Base-by-base conservation (phyloP, 306 rosid genomes). In the Spatholobus suberectus region DNA sequence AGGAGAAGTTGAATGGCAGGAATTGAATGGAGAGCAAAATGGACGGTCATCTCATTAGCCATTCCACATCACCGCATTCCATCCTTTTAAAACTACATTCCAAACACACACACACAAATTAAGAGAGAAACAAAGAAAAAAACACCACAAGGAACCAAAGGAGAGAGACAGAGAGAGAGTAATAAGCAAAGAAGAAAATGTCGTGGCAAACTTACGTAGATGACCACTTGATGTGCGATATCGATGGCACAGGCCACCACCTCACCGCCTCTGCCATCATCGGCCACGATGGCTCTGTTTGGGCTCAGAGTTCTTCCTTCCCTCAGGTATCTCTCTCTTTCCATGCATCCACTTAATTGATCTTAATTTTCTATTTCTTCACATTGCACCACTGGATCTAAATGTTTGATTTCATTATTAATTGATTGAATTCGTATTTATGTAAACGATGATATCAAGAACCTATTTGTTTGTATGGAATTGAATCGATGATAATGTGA, bases 191-290 rank as follows among this genome's bases (percentile, higher is more conserved):
- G 38, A 52, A 34, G 6, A 86, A 32, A 77, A 95, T 95, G 98
- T 95, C 98, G 86, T 95, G 97, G 98, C 97, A 95, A 84, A 83
- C 98, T 1, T 95, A 95, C 49, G 98, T 95, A 1, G 98, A 95
- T 73, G 98, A 95, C 0, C 98, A 95, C 79, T 87, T 95, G 97
- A 91, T 95, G 97, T 95, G 98, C 80, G 98, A 95, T 68, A 89
- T 90, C 13, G 98, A 94, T 1, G 97, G 95, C 82, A 86, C 89
- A 0, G 95, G 97, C 44, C 92, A 92, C 21, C 90, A 86, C 51
- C 98, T 95, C 86, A 0, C 89, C 11, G 87, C 97, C 44, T 71
- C 98, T n/a, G 97, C 98, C 84, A 93, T 95, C 46, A 4, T 93
- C 47, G 97, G 97, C 49, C 94, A 71, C 54, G 98, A 95, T 40